Conservation (phyloP, 306 rosid genomes). For the Cucurbita moschata region DNA sequence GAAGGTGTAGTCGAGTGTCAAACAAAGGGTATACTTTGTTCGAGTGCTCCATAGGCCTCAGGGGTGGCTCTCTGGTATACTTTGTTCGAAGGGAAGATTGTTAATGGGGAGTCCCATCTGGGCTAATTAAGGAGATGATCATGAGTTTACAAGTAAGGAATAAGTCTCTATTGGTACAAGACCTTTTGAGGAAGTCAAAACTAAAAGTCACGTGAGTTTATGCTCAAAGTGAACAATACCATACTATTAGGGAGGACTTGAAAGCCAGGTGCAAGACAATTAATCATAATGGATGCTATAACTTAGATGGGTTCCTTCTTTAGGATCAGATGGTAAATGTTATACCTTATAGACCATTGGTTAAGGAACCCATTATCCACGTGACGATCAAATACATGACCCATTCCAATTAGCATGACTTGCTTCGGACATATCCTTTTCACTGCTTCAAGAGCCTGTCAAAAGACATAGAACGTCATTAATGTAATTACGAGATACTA, state of each 20-base stretch:
- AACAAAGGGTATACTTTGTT: too few relatives aligned
- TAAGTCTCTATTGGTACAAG: too few relatives aligned
- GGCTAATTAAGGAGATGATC: too few relatives aligned
- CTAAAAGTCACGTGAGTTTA: too few relatives aligned
- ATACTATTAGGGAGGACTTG: background rate
- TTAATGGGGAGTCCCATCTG: too few relatives aligned
- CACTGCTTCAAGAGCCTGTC: constrained; percentile 78
- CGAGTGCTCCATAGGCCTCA: too few relatives aligned
- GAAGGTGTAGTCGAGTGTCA: too few relatives aligned
- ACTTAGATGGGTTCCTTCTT: background rate
- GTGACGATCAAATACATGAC: constrained; percentile 71
- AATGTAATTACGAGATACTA: background rate
- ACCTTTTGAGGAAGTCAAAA: too few relatives aligned
- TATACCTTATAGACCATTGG: constrained; percentile 71
- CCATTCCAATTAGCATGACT: constrained; percentile 77
- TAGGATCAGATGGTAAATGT: background rate
- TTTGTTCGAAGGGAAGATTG: too few relatives aligned
- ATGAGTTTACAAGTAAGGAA: too few relatives aligned
- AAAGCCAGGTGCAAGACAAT: background rate
- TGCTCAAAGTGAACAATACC: too few relatives aligned
- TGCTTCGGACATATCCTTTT: constrained; percentile 76
- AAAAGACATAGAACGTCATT: constrained; percentile 6
- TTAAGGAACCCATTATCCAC: constrained; percentile 56
- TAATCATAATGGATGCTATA: background rate
- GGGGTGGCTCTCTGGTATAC: too few relatives aligned